phyloP scores from a whole-genome alignment of 2,329 filamentous ascomycete genomes.

The Coniochaeta prunicola region DNA sequence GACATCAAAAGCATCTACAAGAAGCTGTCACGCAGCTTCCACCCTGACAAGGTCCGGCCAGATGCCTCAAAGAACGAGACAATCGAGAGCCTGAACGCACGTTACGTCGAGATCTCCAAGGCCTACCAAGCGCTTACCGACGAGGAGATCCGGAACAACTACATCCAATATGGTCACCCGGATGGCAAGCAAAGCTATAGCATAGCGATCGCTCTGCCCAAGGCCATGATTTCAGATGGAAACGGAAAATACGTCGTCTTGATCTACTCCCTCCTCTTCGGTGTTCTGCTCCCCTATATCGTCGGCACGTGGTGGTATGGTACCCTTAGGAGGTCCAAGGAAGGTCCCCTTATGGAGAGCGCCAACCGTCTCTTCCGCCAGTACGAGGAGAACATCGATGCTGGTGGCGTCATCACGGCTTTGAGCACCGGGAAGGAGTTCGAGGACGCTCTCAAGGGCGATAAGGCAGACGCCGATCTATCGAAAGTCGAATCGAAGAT shows the following conservation, averaged over 20 bases:
- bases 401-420: slow-evolving; percentile 71
- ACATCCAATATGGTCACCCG: slow-evolving; percentile 88
- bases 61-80: slow-evolving; percentile 87
- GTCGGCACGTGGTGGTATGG: slow-evolving; percentile 99
- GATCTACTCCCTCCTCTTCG: slow-evolving; percentile 80
- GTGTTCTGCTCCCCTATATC: slow-evolving; percentile 83
- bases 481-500: slow-evolving; percentile 79
- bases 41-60: slow-evolving; percentile 87
- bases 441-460: slow-evolving; percentile 65
- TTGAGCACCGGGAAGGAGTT: slow-evolving; percentile 85
- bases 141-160: slow-evolving; percentile 96
- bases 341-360: slow-evolving; percentile 86
- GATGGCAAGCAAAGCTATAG: slow-evolving; percentile 98
- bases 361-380: slow-evolving; percentile 92
- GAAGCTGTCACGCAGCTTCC: slow-evolving; percentile 74
- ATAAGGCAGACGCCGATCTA: slow-evolving; percentile 73
- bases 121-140: slow-evolving; percentile 97
- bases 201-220: slow-evolving; percentile 92
- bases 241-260: slow-evolving; percentile 93
- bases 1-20: slow-evolving; percentile 90
- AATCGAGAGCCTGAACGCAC: slow-evolving; percentile 70
- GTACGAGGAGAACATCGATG: slow-evolving; percentile 77
- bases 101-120: slow-evolving; percentile 93
- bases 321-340: slow-evolving; percentile 85
- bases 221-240: slow-evolving; percentile 86